These are phyloP conservation scores for Rhizomucor miehei DNA, from an alignment of 371 early-diverging fungal species.

Conservation along the genomic window DNA sequence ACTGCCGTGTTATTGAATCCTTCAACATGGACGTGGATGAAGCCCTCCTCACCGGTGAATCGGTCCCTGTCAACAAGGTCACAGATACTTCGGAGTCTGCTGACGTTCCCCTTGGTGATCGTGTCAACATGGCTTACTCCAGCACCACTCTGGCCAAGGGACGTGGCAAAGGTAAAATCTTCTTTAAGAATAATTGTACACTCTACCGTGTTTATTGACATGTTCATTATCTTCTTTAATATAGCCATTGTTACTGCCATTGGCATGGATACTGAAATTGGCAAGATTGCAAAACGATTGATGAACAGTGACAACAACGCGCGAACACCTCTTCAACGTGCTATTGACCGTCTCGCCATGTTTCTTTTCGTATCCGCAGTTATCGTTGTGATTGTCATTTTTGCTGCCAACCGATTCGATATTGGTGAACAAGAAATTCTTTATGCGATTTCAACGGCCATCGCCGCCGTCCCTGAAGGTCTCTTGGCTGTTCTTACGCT, in stretches of 20 bases:
- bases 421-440: constrained; percentile 65
- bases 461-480: constrained; percentile 96
- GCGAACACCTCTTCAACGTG: constrained; percentile 73
- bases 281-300: constrained; percentile 85
- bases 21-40: constrained; percentile 87
- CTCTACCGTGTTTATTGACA: constrained; percentile 84
- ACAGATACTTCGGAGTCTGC: constrained; percentile 20
- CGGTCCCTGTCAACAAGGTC: constrained; percentile 36
- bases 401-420: constrained; percentile 56
- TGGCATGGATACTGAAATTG: constrained; percentile 91
- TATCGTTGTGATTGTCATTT: constrained; percentile 52
- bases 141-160: constrained; percentile 57
- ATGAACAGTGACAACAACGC: constrained; percentile 61
- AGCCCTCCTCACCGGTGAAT: constrained; percentile 77
- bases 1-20: constrained; percentile 75
- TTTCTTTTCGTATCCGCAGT: constrained; percentile 54
- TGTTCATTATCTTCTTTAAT: constrained; percentile 55
- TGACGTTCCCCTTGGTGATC: constrained; percentile 49
- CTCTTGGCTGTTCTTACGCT: constrained; percentile 87
- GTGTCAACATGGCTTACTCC: constrained; percentile 63
- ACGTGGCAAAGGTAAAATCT: constrained; percentile 30
- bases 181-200: constrained; percentile 62
- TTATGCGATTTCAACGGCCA: constrained; percentile 82
- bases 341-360: constrained; percentile 64
- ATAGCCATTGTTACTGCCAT: constrained; percentile 81